Percentiles rank a stretch among this genome's conserved stretches.
Evolutionary conservation across 768 basidiomycete genomes (phyloP).

Genomic region (Rhodotorula toruloides): DNA sequence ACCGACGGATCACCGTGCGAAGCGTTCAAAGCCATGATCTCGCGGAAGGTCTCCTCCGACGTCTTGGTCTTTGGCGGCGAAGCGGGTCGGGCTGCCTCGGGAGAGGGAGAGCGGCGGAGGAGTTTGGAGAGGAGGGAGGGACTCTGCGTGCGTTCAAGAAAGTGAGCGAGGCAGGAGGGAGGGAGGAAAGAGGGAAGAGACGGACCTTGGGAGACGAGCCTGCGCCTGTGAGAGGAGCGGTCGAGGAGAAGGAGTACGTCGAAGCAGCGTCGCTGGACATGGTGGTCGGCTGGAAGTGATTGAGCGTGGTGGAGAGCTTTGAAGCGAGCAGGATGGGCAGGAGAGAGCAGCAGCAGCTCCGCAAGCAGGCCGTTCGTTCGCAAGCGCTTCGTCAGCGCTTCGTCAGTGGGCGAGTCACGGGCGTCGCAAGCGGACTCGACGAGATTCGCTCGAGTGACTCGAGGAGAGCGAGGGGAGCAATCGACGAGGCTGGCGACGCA

Average conservation of each 20-base stretch:
- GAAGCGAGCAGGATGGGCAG: background rate
- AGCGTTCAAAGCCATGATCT: slow-evolving; percentile 25
- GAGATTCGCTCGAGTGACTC: no score
- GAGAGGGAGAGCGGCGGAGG: background rate
- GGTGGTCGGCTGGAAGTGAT: no score
- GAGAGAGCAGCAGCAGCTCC: background rate
- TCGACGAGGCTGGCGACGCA: no score
- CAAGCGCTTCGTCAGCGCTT: no score
- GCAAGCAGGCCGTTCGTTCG: background rate
- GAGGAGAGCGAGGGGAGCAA: no score
- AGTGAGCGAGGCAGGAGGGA: background rate
- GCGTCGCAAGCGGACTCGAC: no score
- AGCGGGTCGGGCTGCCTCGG: background rate
- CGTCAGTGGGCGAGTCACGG: no score
- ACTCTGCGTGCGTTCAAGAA: background rate
- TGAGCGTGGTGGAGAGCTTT: background rate
- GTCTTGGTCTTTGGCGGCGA: background rate
- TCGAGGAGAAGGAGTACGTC: background rate
- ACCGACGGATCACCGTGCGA: slow-evolving; percentile 16
- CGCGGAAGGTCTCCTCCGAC: slow-evolving; percentile 6
- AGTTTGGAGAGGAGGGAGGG: background rate
- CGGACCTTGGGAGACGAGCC: background rate
- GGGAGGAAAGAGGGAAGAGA: background rate
- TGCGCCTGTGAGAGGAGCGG: background rate
- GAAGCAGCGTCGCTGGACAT: background rate